Evolutionary conservation across 2,329 filamentous ascomycete genomes (phyloP).

Genomic region (Xylariaceae sp.): DNA sequence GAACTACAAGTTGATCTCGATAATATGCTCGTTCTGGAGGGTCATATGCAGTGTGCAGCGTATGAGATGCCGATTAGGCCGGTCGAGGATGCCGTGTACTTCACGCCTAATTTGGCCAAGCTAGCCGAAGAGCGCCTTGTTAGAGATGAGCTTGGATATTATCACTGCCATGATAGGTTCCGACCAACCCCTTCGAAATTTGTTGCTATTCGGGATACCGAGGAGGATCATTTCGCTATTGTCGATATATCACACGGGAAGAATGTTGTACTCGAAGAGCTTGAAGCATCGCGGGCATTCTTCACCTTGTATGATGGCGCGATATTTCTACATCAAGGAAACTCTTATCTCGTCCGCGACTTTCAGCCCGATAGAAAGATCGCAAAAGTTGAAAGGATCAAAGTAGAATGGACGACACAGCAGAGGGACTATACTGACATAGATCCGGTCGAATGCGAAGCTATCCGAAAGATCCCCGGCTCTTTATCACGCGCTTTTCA

Average conservation of each 20-base stretch:
- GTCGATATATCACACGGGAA: conserved; percentile 79
- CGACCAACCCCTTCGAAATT: conserved; percentile 77
- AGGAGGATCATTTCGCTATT: conserved; percentile 89
- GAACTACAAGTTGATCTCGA: conserved; percentile 87
- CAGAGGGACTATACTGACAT: conserved; percentile 93
- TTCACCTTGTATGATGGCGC: conserved; percentile 96
- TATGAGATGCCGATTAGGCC: conserved; percentile 91
- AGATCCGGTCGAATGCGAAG: conserved; percentile 88
- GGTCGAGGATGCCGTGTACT: conserved; percentile 70
- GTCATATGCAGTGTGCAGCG: conserved; percentile 92
- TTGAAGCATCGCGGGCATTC: conserved; percentile 92
- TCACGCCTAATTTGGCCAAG: conserved; percentile 67
- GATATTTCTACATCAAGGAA: conserved; percentile 95
- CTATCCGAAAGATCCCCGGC: conserved; percentile 65
- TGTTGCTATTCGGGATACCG: conserved; percentile 83
- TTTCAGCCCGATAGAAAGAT: conserved; percentile 76
- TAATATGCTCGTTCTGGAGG: conserved; percentile 87
- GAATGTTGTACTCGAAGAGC: conserved; percentile 85
- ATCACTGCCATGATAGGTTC: conserved; percentile 85
- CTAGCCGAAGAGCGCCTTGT: conserved; percentile 72
- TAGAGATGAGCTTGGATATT: conserved; percentile 74
- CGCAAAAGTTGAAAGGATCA: conserved; percentile 82
- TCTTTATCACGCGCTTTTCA: conserved; percentile 73
- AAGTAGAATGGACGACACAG: conserved; percentile 91
- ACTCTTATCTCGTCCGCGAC: conserved; percentile 85